A percentile compares a stretch with the other conserved stretches of the same genome.
Evolutionary conservation across 2,329 filamentous ascomycete genomes (phyloP).

Genomic region (Lachnellula willkommii): DNA sequence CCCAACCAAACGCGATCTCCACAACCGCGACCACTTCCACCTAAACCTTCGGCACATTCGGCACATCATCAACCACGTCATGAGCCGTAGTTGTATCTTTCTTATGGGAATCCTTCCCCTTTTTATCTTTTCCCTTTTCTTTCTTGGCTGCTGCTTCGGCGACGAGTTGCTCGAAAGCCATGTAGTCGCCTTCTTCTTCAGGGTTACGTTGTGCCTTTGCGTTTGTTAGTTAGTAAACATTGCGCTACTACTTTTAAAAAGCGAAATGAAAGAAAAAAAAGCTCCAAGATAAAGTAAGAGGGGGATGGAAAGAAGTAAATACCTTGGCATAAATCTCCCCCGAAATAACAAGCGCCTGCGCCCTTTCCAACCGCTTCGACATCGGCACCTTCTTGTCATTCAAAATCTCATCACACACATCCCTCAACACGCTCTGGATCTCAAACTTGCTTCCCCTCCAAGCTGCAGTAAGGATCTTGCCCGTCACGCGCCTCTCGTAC

Average conservation of each 20-base stretch:
- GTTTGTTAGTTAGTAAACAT: no score
- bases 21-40: not conserved
- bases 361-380: constrained; percentile 82
- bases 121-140: constrained; percentile 56
- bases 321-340: constrained; percentile 89
- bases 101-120: constrained; percentile 24
- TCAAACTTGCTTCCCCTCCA: constrained; percentile 97
- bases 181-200: constrained; percentile 97
- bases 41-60: constrained; percentile 34
- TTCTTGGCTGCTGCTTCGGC: constrained; percentile 96
- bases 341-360: constrained; percentile 80
- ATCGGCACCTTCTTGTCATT: constrained; percentile 73
- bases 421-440: constrained; percentile 90
- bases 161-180: constrained; percentile 97
- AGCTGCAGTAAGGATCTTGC: constrained; percentile 94
- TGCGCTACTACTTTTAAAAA: not conserved
- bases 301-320: constrained; percentile 29
- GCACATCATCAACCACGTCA: constrained; percentile 34
- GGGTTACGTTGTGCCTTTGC: constrained; percentile 75
- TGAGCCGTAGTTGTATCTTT: constrained; percentile 22
- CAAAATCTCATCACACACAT: constrained; percentile 86
- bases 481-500: constrained; percentile 91
- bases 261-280: not conserved
- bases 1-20: not conserved
- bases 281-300: not conserved